These are phyloP conservation scores for Colletotrichum endophyticum DNA, from an alignment of 2,329 filamentous ascomycete species.

Conservation along the genomic window DNA sequence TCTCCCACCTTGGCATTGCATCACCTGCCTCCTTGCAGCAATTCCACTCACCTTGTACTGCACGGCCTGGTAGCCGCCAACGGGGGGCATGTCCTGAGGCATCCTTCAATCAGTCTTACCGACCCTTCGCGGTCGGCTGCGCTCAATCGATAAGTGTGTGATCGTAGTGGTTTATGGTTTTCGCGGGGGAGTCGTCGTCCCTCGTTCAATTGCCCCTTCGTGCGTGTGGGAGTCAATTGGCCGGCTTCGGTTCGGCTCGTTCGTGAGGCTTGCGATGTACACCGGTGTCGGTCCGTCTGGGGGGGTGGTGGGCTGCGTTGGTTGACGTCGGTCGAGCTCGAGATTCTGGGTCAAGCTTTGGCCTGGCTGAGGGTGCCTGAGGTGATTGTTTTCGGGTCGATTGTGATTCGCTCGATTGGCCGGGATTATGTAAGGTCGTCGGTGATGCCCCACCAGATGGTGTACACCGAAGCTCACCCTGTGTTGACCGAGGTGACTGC, in stretches of 20 bases:
- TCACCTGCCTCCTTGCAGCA: not conserved
- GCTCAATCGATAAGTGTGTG: not conserved
- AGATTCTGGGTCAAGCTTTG: conserved; percentile 13
- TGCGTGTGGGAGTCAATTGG: not conserved
- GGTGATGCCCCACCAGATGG: not conserved
- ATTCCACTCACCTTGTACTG: conserved; percentile 85
- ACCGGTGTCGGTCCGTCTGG: not conserved
- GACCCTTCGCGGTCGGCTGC: conserved; percentile 18
- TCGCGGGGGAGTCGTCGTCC: not conserved
- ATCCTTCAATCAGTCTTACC: conserved; percentile 56
- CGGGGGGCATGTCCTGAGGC: conserved; percentile 97
- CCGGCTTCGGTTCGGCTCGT: not conserved
- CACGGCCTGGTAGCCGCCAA: conserved; percentile 92
- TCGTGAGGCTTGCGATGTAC: not conserved
- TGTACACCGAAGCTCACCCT: not conserved
- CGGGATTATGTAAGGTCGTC: not conserved
- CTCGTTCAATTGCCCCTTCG: not conserved
- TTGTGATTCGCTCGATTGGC: conserved; percentile 17
- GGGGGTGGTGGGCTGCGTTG: not conserved
- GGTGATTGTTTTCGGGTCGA: conserved; percentile 11
- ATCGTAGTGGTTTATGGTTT: not conserved
- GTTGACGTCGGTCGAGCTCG: conserved; percentile 10
- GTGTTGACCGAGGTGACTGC: not conserved
- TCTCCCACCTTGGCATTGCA: not conserved
- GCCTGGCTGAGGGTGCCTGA: not conserved